Evolutionary conservation across 441 rosid species (phyloP).

Genomic region (Eutrema salsugineum): DNA sequence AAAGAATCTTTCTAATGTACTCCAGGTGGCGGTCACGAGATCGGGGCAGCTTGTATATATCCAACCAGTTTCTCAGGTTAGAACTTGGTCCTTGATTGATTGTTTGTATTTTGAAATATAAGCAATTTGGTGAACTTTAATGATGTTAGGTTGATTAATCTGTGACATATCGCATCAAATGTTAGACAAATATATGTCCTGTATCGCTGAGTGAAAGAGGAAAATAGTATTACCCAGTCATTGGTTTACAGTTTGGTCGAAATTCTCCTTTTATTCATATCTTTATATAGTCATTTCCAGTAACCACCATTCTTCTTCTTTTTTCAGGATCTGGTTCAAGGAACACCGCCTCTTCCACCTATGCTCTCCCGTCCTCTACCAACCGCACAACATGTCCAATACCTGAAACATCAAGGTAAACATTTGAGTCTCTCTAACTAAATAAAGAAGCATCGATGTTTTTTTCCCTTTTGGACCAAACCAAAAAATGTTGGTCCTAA

Average conservation of each 20-base stretch:
- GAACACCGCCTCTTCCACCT: slow-evolving; percentile 44
- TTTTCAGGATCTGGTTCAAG: slow-evolving; percentile 59
- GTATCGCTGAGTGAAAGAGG: background rate
- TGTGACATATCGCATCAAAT: background rate
- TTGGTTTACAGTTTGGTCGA: background rate
- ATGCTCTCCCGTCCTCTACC: slow-evolving; percentile 52
- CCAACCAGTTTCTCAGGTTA: slow-evolving; percentile 79
- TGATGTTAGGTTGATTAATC: background rate
- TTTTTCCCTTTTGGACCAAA: background rate
- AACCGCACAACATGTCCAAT: slow-evolving; percentile 53
- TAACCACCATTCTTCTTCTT: slow-evolving; percentile 1
- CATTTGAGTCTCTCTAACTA: background rate
- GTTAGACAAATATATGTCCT: background rate
- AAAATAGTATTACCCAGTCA: background rate
- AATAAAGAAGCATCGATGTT: background rate
- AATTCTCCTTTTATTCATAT: background rate
- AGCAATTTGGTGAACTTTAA: background rate
- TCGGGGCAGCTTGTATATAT: slow-evolving; percentile 61
- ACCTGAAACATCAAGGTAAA: slow-evolving; percentile 79
- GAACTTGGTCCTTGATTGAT: slow-evolving; percentile 24
- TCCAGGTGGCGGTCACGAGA: slow-evolving; percentile 69
- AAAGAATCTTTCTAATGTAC: slow-evolving; percentile 19
- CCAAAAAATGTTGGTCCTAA: background rate
- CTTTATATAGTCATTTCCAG: background rate
- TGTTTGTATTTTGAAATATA: slow-evolving; percentile 5